Percentiles rank a stretch among this genome's conserved stretches.
Evolutionary conservation across 805 yeast species (phyloP).

Genomic region (Ogataea pini): DNA sequence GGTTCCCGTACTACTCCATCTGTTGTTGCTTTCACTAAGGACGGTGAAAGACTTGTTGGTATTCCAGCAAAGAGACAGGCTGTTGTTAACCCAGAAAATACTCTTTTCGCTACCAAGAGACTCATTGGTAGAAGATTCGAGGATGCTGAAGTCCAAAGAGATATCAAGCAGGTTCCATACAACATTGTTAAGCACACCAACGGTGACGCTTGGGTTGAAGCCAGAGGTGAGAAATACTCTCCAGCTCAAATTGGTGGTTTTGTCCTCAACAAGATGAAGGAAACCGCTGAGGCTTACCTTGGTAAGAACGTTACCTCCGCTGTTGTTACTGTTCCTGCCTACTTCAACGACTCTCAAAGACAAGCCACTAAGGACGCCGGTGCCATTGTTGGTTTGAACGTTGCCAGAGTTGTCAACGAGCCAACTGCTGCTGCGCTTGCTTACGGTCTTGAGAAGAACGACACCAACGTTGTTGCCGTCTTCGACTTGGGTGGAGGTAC

Average conservation of each 20-base stretch:
- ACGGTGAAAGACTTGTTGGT: constrained; percentile 57
- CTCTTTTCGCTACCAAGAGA: constrained; percentile 81
- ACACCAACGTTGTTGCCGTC: constrained; percentile 71
- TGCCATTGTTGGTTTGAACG: constrained; percentile 92
- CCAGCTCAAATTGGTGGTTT: constrained; percentile 75
- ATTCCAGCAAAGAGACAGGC: constrained; percentile 78
- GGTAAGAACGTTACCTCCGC: constrained; percentile 89
- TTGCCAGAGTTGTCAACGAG: constrained; percentile 85
- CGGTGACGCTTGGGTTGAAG: constrained; percentile 71
- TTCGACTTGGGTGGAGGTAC: constrained; percentile 99
- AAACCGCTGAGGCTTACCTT: constrained; percentile 90
- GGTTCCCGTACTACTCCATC: constrained; percentile 83
- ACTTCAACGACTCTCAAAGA: constrained; percentile 88
- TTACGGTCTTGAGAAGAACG: constrained; percentile 84
- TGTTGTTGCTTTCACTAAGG: constrained; percentile 62
- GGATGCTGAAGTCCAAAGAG: constrained; percentile 71
- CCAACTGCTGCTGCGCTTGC: constrained; percentile 95
- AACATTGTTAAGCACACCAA: constrained; percentile 56
- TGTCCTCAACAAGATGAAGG: constrained; percentile 94
- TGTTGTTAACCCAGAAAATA: constrained; percentile 69
- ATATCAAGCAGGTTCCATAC: constrained; percentile 62
- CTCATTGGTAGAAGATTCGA: constrained; percentile 71
- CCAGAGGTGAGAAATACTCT: constrained; percentile 49
- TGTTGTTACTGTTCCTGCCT: constrained; percentile 88
- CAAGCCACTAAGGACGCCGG: constrained; percentile 97